These are phyloP conservation scores for Aspergillus sp. DNA, from an alignment of 2,329 filamentous ascomycete genomes.

Conservation along the genomic window DNA sequence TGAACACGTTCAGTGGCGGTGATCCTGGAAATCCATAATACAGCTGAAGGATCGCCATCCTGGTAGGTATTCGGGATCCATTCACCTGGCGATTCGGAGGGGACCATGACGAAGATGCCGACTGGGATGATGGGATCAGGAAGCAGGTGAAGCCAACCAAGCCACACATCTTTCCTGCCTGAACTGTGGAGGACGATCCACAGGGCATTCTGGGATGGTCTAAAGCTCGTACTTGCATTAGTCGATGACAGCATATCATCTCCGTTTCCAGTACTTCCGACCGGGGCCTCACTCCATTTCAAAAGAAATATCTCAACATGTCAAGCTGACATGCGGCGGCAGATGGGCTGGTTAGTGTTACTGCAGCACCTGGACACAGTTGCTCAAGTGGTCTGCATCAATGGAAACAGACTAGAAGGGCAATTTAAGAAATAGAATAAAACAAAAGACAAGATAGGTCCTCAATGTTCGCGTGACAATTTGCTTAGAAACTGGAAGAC, in stretches of 20 bases:
- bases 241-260: background rate
- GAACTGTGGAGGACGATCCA: background rate
- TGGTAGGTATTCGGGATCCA: background rate
- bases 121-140: background rate
- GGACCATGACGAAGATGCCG: background rate
- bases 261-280: background rate
- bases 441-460: background rate
- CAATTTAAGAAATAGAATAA: background rate
- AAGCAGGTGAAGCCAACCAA: background rate
- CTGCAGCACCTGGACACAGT: background rate
- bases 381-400: too few species aligned
- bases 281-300: background rate
- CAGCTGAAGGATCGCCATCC: conserved; percentile 5
- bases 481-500: background rate
- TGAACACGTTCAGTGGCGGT: background rate
- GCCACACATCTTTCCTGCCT: background rate
- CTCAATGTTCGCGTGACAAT: background rate
- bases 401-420: background rate
- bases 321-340: background rate
- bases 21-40: conserved; percentile 1
- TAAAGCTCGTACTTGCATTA: conserved; percentile 5
- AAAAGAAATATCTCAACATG: background rate
- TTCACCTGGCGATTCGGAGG: conserved; percentile 1
- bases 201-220: background rate
- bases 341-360: background rate